phyloP scores from a whole-genome alignment of 306 rosid species.

The Vicia villosa region DNA sequence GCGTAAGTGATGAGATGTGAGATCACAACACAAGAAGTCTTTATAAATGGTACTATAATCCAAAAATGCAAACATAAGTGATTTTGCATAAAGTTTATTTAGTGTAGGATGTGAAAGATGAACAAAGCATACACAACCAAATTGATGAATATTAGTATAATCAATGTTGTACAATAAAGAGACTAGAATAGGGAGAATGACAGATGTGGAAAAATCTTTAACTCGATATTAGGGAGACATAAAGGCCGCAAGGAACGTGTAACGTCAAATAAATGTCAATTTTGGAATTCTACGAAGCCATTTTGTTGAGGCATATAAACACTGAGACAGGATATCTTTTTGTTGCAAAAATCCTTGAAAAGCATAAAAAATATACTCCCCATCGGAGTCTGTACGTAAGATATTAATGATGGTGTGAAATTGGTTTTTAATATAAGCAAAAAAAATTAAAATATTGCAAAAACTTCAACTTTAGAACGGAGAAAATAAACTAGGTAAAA shows the following conservation, averaged over 20 bases:
- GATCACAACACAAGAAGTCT: not conserved
- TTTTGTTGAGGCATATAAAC: not conserved
- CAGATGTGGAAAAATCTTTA: not conserved
- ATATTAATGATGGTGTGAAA: not conserved
- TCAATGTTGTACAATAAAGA: not conserved
- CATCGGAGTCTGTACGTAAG: not conserved
- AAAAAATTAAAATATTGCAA: not conserved
- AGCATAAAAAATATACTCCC: not conserved
- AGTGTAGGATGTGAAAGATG: not conserved
- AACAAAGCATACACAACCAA: not conserved
- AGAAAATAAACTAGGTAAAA: not conserved
- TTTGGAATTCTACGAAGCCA: not conserved
- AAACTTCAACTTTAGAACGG: not conserved
- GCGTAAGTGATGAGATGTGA: too few species aligned
- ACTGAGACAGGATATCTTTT: not conserved
- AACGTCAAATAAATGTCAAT: not conserved
- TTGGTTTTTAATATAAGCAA: not conserved
- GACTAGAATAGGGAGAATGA: not conserved
- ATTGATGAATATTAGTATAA: not conserved
- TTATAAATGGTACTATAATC: not conserved
- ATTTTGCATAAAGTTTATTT: not conserved
- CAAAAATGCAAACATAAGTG: not conserved
- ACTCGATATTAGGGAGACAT: not conserved
- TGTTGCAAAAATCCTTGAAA: not conserved
- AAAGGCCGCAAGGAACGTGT: not conserved